Percentiles rank a stretch among this genome's conserved stretches.
Conservation (phyloP, 1,284 basidiomycete genomes). For the Termitomyces sp. region DNA sequence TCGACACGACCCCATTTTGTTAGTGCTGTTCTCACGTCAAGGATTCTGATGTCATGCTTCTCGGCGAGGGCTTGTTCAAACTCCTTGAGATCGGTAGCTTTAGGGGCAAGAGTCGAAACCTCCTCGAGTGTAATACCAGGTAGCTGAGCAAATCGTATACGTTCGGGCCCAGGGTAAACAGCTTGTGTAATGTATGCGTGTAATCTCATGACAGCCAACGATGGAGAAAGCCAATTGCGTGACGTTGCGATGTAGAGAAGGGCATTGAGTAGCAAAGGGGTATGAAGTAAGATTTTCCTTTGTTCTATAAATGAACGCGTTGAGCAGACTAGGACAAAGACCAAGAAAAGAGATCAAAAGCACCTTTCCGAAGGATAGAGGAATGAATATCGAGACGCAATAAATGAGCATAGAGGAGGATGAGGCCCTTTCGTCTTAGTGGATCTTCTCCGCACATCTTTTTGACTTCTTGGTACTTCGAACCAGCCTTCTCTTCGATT, state of each 20-base stretch:
- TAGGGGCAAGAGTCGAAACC: slow-evolving; percentile 34
- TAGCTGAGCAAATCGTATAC: slow-evolving; percentile 61
- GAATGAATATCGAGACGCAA: slow-evolving; percentile 66
- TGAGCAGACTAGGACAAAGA: background rate
- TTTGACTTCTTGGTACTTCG: slow-evolving; percentile 48
- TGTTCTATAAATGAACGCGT: slow-evolving; percentile 47
- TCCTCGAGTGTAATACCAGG: slow-evolving; percentile 63
- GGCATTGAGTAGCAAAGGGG: slow-evolving; percentile 74
- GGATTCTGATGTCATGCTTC: slow-evolving; percentile 45
- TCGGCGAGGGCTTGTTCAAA: slow-evolving; percentile 48
- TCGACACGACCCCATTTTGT: slow-evolving; percentile 79
- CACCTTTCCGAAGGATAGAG: slow-evolving; percentile 59
- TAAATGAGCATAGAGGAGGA: slow-evolving; percentile 85
- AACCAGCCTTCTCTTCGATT: slow-evolving; percentile 45
- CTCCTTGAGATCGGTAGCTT: slow-evolving; percentile 40
- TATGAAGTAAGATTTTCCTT: slow-evolving; percentile 61
- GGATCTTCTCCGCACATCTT: slow-evolving; percentile 22
- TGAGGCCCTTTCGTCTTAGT: slow-evolving; percentile 51
- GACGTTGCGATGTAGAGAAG: slow-evolving; percentile 81
- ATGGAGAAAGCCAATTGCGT: slow-evolving; percentile 89
- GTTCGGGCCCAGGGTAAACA: slow-evolving; percentile 52
- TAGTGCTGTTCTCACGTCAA: slow-evolving; percentile 65
- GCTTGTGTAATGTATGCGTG: slow-evolving; percentile 87
- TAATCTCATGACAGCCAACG: slow-evolving; percentile 76
- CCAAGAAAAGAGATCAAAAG: slow-evolving; percentile 13